phyloP scores from a whole-genome alignment of 768 basidiomycete genomes.

The Rhodotorula sphaerocarpa region DNA sequence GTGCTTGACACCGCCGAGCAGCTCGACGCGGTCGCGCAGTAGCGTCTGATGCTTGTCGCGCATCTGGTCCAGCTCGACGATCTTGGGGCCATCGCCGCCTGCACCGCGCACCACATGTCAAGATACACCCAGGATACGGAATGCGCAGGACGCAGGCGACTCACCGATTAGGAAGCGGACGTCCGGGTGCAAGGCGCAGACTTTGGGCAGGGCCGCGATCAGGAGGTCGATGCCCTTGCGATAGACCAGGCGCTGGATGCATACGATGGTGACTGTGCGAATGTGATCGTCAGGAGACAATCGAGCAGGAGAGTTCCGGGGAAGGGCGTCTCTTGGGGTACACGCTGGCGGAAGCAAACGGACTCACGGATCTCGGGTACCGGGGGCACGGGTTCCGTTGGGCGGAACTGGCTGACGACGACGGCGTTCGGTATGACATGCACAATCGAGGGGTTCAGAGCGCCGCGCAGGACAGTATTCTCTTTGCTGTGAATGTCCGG shows the following conservation, averaged over 20 bases:
- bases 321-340: too few relatives aligned
- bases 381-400: constrained; percentile 49
- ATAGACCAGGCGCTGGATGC: constrained; percentile 82
- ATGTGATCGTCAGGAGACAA: background rate
- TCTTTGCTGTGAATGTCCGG: constrained; percentile 59
- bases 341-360: too few relatives aligned
- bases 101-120: background rate
- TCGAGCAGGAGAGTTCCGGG: too few relatives aligned
- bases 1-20: constrained; percentile 72
- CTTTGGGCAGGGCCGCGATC: constrained; percentile 79
- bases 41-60: constrained; percentile 65
- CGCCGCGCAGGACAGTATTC: constrained; percentile 83
- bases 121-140: constrained; percentile 37
- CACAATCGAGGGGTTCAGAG: constrained; percentile 61
- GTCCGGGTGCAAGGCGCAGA: constrained; percentile 74
- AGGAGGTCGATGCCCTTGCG: constrained; percentile 94
- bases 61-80: constrained; percentile 91
- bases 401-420: constrained; percentile 75
- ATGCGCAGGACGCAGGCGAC: too few relatives aligned
- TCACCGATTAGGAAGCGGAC: constrained; percentile 83
- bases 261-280: constrained; percentile 72
- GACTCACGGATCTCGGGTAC: constrained; percentile 43
- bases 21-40: constrained; percentile 82
- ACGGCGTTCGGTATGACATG: constrained; percentile 93
- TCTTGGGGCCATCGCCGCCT: constrained; percentile 93